Conservation (phyloP, 768 basidiomycete species). For the Tulasnella sp. region DNA sequence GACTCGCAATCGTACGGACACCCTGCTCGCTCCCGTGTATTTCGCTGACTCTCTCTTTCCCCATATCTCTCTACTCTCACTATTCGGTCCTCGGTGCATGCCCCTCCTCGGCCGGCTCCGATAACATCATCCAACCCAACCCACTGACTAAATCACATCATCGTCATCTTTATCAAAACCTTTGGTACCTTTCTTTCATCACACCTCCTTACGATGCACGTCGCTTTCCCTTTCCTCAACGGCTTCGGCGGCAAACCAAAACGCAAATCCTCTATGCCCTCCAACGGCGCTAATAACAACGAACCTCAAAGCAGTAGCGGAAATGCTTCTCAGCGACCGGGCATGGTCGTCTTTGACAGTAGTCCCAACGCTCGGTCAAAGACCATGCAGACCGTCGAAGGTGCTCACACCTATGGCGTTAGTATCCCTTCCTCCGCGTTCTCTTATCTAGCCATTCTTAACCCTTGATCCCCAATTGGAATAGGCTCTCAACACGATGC, state of each 20-base stretch:
- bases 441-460: background rate
- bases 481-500: constrained; percentile 70
- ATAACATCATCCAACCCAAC: background rate
- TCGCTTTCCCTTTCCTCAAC: constrained; percentile 1
- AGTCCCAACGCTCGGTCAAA: constrained; percentile 65
- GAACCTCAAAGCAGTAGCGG: background rate
- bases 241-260: background rate
- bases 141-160: background rate
- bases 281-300: background rate
- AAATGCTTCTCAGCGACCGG: background rate
- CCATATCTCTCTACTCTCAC: background rate
- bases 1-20: background rate
- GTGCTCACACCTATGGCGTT: constrained; percentile 69
- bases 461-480: background rate
- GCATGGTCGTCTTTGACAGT: constrained; percentile 17
- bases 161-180: background rate
- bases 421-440: constrained; percentile 26
- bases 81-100: background rate
- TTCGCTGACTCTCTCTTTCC: background rate
- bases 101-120: background rate
- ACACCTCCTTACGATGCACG: background rate
- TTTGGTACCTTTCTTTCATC: background rate
- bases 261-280: background rate
- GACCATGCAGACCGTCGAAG: constrained; percentile 68
- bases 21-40: background rate